Conservation (phyloP, 73 alveolate genomes). For the Paramecium pentaurelia region DNA sequence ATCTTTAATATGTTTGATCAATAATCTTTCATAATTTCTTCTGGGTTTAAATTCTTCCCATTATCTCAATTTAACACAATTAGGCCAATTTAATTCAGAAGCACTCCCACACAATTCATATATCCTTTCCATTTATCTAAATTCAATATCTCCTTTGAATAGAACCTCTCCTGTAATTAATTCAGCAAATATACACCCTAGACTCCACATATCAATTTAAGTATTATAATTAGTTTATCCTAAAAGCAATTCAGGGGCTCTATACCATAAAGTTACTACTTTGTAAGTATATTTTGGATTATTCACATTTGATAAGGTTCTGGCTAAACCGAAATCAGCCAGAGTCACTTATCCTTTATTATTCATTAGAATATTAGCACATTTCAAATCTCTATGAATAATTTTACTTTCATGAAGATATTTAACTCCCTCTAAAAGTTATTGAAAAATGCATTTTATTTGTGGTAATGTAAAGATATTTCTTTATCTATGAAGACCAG, state of each 20-base stretch:
- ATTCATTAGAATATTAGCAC: conserved; percentile 80
- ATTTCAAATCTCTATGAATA: conserved; percentile 84
- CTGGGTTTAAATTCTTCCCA: conserved; percentile 79
- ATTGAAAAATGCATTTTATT: conserved; percentile 78
- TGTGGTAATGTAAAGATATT: conserved; percentile 69
- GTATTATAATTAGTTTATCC: conserved; percentile 52
- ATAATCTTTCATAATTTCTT: conserved; percentile 67
- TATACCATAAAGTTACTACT: conserved; percentile 75
- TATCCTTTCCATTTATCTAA: conserved; percentile 83
- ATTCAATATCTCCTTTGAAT: conserved; percentile 84
- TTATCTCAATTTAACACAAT: conserved; percentile 68
- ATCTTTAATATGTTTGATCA: conserved; percentile 73
- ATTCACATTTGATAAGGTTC: conserved; percentile 54
- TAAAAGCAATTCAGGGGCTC: conserved; percentile 74
- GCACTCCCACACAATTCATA: conserved; percentile 94
- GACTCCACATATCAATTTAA: conserved; percentile 88
- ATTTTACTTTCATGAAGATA: conserved; percentile 82
- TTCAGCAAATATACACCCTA: conserved; percentile 95
- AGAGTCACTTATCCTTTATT: conserved; percentile 79
- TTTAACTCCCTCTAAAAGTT: conserved; percentile 75
- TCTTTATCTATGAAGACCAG: conserved; percentile 72
- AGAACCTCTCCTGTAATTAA: conserved; percentile 76
- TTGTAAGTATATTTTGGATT: conserved; percentile 68
- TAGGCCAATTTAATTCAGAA: conserved; percentile 90
- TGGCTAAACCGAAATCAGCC: conserved; percentile 89